Percentiles rank a stretch among this genome's conserved stretches.
These are phyloP conservation scores for Alternaria metachromatica DNA, from an alignment of 2,329 filamentous ascomycete genomes.

Conservation along the genomic window DNA sequence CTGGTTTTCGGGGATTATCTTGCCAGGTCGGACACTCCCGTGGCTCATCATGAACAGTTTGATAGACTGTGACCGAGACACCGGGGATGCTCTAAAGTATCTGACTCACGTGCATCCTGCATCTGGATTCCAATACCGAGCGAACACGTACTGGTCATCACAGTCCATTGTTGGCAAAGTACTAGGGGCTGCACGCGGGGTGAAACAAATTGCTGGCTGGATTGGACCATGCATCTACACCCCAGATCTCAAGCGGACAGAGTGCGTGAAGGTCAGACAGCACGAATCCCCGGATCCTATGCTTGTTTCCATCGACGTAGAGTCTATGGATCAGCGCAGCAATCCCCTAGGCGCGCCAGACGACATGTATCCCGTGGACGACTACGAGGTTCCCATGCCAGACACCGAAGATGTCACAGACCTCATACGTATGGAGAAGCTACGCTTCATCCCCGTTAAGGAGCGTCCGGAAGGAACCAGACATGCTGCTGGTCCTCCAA, in stretches of 20 bases:
- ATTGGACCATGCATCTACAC: constrained; percentile 74
- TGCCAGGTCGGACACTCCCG: constrained; percentile 73
- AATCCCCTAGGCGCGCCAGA: constrained; percentile 71
- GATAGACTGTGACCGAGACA: constrained; percentile 75
- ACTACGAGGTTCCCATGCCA: constrained; percentile 69
- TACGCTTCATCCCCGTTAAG: constrained; percentile 63
- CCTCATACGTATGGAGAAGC: constrained; percentile 72
- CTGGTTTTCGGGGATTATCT: constrained; percentile 75
- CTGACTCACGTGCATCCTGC: constrained; percentile 72
- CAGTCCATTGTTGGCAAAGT: constrained; percentile 78
- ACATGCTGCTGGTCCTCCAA: constrained; percentile 38
- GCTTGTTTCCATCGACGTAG: constrained; percentile 66
- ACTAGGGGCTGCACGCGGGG: constrained; percentile 69
- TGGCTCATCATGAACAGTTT: constrained; percentile 81
- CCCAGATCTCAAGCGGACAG: constrained; percentile 68
- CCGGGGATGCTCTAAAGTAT: constrained; percentile 68
- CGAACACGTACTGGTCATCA: constrained; percentile 78
- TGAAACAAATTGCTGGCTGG: constrained; percentile 75
- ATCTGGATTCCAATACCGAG: constrained; percentile 78
- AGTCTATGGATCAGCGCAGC: constrained; percentile 70
- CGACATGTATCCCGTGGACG: constrained; percentile 67
- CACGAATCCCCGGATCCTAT: constrained; percentile 61
- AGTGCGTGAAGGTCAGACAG: constrained; percentile 73
- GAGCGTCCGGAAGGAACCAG: constrained; percentile 40
- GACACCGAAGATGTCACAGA: constrained; percentile 66